phyloP scores from a whole-genome alignment of 2,329 filamentous ascomycete species.

The Colletotrichum sp. region DNA sequence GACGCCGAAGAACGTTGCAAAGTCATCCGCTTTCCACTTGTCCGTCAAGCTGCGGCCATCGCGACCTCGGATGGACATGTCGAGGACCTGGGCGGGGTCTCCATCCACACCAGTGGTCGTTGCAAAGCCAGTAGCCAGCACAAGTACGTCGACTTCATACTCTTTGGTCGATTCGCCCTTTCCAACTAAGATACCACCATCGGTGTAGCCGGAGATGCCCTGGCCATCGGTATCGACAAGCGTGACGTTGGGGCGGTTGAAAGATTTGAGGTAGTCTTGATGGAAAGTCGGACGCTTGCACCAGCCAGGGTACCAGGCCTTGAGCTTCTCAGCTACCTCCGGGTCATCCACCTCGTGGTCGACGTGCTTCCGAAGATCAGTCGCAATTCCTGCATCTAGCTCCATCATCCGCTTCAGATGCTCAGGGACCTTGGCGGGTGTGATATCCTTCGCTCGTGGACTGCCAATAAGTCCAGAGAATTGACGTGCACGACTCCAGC shows the following conservation, averaged over 20 bases:
- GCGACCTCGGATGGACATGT: constrained; percentile 43
- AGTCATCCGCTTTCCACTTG: constrained; percentile 45
- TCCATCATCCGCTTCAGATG: constrained; percentile 39
- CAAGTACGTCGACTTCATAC: constrained; percentile 48
- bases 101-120: constrained; percentile 25
- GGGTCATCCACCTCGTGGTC: constrained; percentile 54
- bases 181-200: constrained; percentile 47
- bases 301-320: constrained; percentile 64
- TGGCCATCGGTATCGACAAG: constrained; percentile 64
- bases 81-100: background rate
- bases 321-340: constrained; percentile 54
- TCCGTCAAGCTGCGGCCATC: constrained; percentile 46
- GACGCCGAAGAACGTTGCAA: constrained; percentile 58
- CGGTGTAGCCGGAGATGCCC: constrained; percentile 51
- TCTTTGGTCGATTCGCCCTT: constrained; percentile 41
- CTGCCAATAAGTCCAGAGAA: background rate
- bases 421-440: constrained; percentile 24
- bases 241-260: constrained; percentile 63
- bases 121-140: constrained; percentile 40
- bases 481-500: constrained; percentile 37
- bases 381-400: constrained; percentile 44
- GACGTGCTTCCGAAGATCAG: constrained; percentile 49
- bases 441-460: constrained; percentile 12
- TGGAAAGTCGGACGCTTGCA: constrained; percentile 70
- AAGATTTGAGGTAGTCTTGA: constrained; percentile 61